phyloP scores from a whole-genome alignment of 495 filamentous ascomycete species.

The Annulohypoxylon nitens region DNA sequence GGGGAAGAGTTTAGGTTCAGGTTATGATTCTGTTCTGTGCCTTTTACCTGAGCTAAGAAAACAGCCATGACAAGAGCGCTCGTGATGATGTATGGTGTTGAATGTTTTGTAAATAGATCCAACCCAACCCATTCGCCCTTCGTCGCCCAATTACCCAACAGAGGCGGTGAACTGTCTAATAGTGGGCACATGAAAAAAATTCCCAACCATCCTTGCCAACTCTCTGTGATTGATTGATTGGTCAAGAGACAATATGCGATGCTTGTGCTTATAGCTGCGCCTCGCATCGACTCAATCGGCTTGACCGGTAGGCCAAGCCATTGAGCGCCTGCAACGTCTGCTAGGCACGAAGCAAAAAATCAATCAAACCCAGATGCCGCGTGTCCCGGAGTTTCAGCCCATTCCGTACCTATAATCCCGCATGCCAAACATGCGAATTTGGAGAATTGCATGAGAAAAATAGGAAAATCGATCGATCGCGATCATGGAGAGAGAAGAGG shows the following conservation, averaged over 20 bases:
- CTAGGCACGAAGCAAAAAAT: neutral
- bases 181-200: conserved; percentile 11
- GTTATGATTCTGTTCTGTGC: conserved; percentile 8
- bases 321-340: conserved; percentile 6
- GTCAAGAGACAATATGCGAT: neutral
- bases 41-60: conserved; percentile 14
- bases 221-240: conserved; percentile 25
- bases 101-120: conserved; percentile 16
- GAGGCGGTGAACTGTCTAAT: conserved; percentile 7
- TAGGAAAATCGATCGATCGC: conserved; percentile 20
- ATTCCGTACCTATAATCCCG: conserved; percentile 15
- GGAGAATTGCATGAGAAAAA: conserved; percentile 35
- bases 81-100: conserved; percentile 40
- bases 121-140: conserved; percentile 8
- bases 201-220: conserved; percentile 2
- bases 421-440: conserved; percentile 29
- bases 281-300: conserved; percentile 16
- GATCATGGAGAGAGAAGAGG: conserved; percentile 16
- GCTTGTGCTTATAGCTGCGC: conserved; percentile 36
- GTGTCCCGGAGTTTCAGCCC: conserved; percentile 21
- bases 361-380: conserved; percentile 11
- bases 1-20: neutral
- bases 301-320: conserved; percentile 18
- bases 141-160: conserved; percentile 8
- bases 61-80: neutral